phyloP scores from a whole-genome alignment of 805 yeast species.

The Candida dajiaensis region DNA sequence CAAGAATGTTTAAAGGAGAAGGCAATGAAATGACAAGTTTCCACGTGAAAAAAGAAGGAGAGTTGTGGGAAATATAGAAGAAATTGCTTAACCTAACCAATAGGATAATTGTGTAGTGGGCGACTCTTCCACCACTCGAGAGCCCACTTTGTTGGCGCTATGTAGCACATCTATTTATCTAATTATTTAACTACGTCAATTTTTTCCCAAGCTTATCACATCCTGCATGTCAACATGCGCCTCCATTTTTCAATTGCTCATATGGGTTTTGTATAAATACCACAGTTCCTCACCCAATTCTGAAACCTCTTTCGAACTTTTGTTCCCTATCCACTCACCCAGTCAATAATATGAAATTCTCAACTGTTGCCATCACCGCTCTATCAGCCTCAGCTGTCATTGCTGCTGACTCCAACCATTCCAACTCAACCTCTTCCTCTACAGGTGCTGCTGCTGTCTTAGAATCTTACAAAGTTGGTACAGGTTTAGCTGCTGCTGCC shows the following conservation, averaged over 20 bases:
- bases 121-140: no score
- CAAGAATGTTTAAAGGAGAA: no score
- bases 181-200: no score
- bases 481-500: slow-evolving; percentile 14
- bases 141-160: no score
- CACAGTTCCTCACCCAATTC: background rate
- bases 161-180: no score
- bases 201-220: no score
- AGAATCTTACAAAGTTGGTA: background rate
- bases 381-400: background rate
- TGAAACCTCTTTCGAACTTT: background rate
- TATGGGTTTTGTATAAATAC: background rate
- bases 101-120: no score
- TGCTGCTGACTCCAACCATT: background rate
- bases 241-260: background rate
- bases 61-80: no score
- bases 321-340: background rate
- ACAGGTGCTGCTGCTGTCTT: slow-evolving; percentile 2
- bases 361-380: background rate
- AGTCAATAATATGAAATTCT: background rate
- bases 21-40: no score
- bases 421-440: background rate
- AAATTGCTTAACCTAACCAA: no score
- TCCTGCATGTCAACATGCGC: background rate
- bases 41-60: no score